A percentile compares a stretch with the other conserved stretches of the same genome.
phyloP scores from a whole-genome alignment of 768 basidiomycete genomes.

The Xerocomus spinulosus region DNA sequence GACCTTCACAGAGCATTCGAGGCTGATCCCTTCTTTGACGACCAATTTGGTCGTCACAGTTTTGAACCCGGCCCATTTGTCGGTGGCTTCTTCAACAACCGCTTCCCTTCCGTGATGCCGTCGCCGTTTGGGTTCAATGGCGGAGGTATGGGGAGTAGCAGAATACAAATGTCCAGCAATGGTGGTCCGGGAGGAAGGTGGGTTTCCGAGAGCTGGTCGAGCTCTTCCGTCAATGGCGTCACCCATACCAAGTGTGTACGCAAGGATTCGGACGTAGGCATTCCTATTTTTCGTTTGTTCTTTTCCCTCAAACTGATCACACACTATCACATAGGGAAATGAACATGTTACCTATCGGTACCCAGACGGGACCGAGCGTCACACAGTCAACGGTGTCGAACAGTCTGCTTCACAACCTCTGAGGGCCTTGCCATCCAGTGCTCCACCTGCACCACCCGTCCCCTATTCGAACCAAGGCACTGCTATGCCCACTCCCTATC shows the following conservation, averaged over 20 bases:
- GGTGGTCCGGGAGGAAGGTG: constrained; percentile 28
- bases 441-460: constrained; percentile 1
- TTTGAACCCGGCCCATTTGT: constrained; percentile 11
- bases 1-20: constrained; percentile 36
- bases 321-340: constrained; percentile 51
- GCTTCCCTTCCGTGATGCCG: constrained; percentile 8
- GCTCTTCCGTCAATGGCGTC: constrained; percentile 60
- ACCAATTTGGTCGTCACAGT: constrained; percentile 15
- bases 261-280: constrained; percentile 55
- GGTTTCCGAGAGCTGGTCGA: constrained; percentile 54
- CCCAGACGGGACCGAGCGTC: constrained; percentile 62
- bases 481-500: constrained; percentile 19
- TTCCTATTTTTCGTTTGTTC: not conserved
- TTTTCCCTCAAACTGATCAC: constrained; percentile 1
- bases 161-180: constrained; percentile 10
- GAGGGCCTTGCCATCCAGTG: constrained; percentile 11
- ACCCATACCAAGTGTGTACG: constrained; percentile 54
- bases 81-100: constrained; percentile 9
- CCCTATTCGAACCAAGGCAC: not conserved
- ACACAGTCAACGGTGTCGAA: constrained; percentile 64
- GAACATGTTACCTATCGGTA: constrained; percentile 64
- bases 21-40: constrained; percentile 35
- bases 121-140: constrained; percentile 12
- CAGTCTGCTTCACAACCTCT: constrained; percentile 23
- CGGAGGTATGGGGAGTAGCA: constrained; percentile 12